These are phyloP conservation scores for Boletus rex-veris DNA, from an alignment of 768 basidiomycete species.

Conservation along the genomic window DNA sequence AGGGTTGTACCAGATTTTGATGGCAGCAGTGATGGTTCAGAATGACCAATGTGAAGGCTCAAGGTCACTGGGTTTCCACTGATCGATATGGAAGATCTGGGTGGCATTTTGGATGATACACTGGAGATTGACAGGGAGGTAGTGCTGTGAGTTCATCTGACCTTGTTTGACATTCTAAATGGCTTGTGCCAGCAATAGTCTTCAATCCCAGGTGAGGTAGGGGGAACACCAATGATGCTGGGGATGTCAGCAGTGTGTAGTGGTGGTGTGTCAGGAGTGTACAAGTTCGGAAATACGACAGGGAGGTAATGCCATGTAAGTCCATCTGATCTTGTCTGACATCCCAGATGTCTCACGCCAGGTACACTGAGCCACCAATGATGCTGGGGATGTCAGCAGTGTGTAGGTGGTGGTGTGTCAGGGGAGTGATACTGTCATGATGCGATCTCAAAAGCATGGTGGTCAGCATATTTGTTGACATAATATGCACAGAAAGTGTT, in stretches of 20 bases:
- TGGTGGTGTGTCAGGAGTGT: too few relatives aligned
- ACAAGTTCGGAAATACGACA: too few relatives aligned
- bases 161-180: too few relatives aligned
- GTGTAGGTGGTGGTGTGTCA: too few relatives aligned
- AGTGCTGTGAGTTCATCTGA: too few relatives aligned
- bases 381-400: too few relatives aligned
- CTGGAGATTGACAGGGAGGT: constrained; percentile 87
- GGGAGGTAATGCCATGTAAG: constrained; percentile 60
- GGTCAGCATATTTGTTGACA: background rate
- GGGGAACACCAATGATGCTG: too few relatives aligned
- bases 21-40: constrained; percentile 88
- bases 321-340: constrained; percentile 66
- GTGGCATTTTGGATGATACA: constrained; percentile 94
- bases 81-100: constrained; percentile 97
- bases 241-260: too few relatives aligned
- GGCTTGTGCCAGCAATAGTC: too few relatives aligned
- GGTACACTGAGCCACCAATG: too few relatives aligned
- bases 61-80: constrained; percentile 88
- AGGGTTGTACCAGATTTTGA: constrained; percentile 98
- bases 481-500: background rate
- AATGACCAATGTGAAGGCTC: constrained; percentile 80
- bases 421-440: background rate
- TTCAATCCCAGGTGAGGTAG: too few relatives aligned
- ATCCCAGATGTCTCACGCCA: constrained; percentile 71
- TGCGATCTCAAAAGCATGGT: background rate